These are phyloP conservation scores for Apiospora aurea DNA, from an alignment of 2,329 filamentous ascomycete genomes.

Conservation along the genomic window DNA sequence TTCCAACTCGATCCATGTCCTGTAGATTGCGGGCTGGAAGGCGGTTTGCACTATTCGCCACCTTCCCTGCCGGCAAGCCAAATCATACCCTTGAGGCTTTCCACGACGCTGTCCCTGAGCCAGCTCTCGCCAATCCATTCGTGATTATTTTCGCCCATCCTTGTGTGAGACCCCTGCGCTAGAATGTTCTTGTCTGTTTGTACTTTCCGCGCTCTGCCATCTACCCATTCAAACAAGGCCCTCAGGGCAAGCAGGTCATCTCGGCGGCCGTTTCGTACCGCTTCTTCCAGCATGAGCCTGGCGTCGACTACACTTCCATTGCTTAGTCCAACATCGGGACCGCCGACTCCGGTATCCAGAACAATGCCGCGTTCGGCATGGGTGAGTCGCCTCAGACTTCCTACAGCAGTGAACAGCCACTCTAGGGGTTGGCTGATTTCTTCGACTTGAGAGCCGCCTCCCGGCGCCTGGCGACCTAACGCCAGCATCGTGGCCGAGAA, in stretches of 20 bases:
- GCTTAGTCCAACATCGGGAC: constrained; percentile 53
- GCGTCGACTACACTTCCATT: constrained; percentile 67
- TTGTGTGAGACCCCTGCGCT: constrained; percentile 24
- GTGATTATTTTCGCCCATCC: constrained; percentile 26
- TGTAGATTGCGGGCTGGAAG: background rate
- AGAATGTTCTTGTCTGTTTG: constrained; percentile 32
- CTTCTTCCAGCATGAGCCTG: constrained; percentile 69
- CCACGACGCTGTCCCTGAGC: constrained; percentile 62
- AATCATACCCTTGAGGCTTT: constrained; percentile 61
- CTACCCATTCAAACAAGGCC: constrained; percentile 64
- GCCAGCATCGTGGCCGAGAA: constrained; percentile 80
- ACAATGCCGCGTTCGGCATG: constrained; percentile 72
- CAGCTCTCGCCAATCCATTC: constrained; percentile 55
- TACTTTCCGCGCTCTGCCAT: constrained; percentile 47
- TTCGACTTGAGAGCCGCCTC: constrained; percentile 40
- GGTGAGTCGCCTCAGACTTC: constrained; percentile 59
- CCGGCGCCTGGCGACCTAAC: constrained; percentile 60
- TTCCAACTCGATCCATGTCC: background rate
- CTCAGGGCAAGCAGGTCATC: constrained; percentile 55
- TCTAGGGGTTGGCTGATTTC: constrained; percentile 62
- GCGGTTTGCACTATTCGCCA: constrained; percentile 6
- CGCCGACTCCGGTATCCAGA: constrained; percentile 59
- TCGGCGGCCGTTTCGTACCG: constrained; percentile 40
- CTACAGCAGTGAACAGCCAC: constrained; percentile 74
- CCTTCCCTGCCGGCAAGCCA: constrained; percentile 56